A percentile compares a stretch with the other conserved stretches of the same genome.
Conservation (phyloP, 2,329 filamentous ascomycete genomes). For the Phaeosphaeriaceae sp. region DNA sequence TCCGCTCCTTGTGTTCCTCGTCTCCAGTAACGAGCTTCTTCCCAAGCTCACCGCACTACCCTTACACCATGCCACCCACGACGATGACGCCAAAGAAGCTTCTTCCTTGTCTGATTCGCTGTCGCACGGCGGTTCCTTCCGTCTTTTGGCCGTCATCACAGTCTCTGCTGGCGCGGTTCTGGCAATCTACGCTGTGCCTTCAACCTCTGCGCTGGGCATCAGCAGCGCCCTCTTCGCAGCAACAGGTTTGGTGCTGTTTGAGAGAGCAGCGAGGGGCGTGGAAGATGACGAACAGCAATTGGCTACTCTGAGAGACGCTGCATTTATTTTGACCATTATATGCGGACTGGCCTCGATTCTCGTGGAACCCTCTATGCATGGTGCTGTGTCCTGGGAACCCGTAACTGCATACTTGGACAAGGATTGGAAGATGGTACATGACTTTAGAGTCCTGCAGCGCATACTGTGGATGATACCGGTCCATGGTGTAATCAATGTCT, state of each 20-base stretch:
- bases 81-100: conserved; percentile 27
- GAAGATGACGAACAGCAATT: conserved; percentile 37
- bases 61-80: conserved; percentile 24
- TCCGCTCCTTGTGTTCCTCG: conserved; percentile 39
- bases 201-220: conserved; percentile 49
- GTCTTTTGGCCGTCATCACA: conserved; percentile 43
- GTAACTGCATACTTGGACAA: conserved; percentile 27
- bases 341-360: conserved; percentile 38
- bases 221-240: conserved; percentile 51
- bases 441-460: conserved; percentile 32
- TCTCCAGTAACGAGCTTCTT: conserved; percentile 37
- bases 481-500: conserved; percentile 31
- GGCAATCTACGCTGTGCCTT: conserved; percentile 41
- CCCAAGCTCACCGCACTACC: conserved; percentile 32
- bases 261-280: conserved; percentile 37
- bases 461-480: conserved; percentile 37
- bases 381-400: conserved; percentile 37
- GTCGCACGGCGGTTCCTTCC: conserved; percentile 27
- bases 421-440: conserved; percentile 37
- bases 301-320: conserved; percentile 38
- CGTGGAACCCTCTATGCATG: conserved; percentile 36
- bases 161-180: conserved; percentile 46
- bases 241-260: conserved; percentile 50
- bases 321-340: conserved; percentile 27
- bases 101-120: conserved; percentile 19